Conservation (phyloP, 768 basidiomycete species). For the Auricularia heimuer region DNA sequence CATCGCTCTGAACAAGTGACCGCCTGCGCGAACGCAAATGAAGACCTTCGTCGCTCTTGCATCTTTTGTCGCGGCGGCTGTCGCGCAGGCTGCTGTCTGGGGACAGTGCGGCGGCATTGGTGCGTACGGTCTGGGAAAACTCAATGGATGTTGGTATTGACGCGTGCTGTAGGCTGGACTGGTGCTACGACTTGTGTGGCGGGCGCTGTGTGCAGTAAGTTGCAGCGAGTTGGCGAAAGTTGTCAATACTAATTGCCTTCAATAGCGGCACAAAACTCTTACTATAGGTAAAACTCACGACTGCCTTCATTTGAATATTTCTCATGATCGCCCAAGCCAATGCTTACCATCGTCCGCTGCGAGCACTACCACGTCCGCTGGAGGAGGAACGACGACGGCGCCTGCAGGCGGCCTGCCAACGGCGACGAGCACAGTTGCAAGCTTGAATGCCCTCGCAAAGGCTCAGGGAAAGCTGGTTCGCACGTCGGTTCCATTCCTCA, state of each 20-base stretch:
- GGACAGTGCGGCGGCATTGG: conserved; percentile 30
- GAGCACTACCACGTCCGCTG: neutral
- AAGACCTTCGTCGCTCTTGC: conserved; percentile 20
- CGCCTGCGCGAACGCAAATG: neutral
- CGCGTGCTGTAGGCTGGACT: neutral
- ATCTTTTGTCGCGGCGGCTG: conserved; percentile 15
- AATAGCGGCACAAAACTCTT: neutral
- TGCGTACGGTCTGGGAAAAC: conserved; percentile 14
- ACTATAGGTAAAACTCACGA: neutral
- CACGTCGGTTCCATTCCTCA: neutral
- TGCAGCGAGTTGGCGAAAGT: neutral
- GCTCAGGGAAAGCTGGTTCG: neutral
- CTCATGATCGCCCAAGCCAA: neutral
- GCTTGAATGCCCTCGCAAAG: conserved; percentile 1
- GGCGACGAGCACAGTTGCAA: conserved; percentile 13
- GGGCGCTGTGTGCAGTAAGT: conserved; percentile 28
- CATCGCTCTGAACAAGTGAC: no score
- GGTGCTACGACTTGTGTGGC: conserved; percentile 30
- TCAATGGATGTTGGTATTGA: no score
- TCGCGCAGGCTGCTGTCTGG: conserved; percentile 19
- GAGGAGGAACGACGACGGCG: conserved; percentile 5
- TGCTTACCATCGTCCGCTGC: neutral
- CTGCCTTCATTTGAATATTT: no score
- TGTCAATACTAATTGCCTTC: neutral
- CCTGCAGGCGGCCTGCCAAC: conserved; percentile 9